Conservation (phyloP, 75 land plant genomes). For the Sequoiadendron giganteum region DNA sequence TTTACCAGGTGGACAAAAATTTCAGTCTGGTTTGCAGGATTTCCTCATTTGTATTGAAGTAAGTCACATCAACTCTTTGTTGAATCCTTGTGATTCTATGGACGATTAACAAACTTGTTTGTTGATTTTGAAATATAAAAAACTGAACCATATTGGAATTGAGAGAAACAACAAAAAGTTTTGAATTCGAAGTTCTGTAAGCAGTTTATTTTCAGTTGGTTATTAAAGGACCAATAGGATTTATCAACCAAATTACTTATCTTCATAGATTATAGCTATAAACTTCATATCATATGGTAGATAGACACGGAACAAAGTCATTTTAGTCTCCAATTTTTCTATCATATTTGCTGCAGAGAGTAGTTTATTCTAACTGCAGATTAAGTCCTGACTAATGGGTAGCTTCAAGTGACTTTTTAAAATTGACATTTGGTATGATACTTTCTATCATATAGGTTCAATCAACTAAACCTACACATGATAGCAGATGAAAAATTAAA, state of each 20-base stretch:
- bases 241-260: neutral
- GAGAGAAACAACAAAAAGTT: neutral
- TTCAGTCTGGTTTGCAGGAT: slow-evolving; percentile 83
- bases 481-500: no score
- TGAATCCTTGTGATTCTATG: neutral
- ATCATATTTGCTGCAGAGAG: neutral
- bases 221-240: neutral
- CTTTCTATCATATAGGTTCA: no score
- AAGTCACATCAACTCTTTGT: slow-evolving; percentile 12
- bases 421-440: neutral
- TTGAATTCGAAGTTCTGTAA: neutral
- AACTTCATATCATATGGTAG: neutral
- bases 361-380: neutral
- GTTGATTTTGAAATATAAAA: neutral
- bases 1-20: slow-evolving; percentile 42
- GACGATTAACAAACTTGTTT: neutral
- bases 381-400: neutral
- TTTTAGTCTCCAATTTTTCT: no score
- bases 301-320: no score
- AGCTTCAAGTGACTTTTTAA: neutral
- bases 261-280: slow-evolving; percentile 2
- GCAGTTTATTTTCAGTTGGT: neutral
- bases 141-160: neutral
- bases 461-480: no score
- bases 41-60: slow-evolving; percentile 93